Evolutionary conservation across 2,329 filamentous ascomycete genomes (phyloP), one percentile per base, ranked within the genome.

Genomic region (Penicillium thymicola): DNA sequence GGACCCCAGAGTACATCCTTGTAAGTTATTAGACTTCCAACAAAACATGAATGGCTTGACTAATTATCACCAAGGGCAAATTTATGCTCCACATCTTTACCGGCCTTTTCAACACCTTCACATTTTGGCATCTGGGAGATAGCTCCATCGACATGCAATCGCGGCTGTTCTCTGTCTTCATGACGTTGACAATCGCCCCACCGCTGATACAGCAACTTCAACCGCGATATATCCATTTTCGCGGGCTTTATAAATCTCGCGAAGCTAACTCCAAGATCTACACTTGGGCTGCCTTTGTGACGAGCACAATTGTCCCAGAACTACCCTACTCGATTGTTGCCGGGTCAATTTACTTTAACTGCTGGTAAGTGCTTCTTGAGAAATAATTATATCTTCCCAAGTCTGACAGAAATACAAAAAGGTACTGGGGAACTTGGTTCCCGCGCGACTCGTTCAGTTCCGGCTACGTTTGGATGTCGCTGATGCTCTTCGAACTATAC

Each of bases 221-320:
- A 66, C 89, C 89, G 0, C 82, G 84, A 5, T 92, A 88, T 68
- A 76, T 91, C 50, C 77, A 82, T 57, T 82, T 85, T 43, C 81
- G 88, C 4, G 79, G 82, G 32, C 79, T 93, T 27, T 94, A 89
- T 74, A 77, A 88, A 69, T 84, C 82, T 2, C 82, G 90, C 5
- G 90, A 94, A 70, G 82, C 85, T 47, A 89, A 84, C n/a, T 84
- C 87, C 16, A 91, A 91, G 70, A 90, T 91, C 27, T 94, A 93
- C 73, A 86, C 84, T 2, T 92, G 89, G 89, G 73, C 82, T 14
- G 87, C 88, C 0, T 90, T 89, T 73, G 82, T 84, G 0, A 85
- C 84, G 2, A 86, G 83, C 0, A 81, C 82, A 1, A 81, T 91
- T 5, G 63, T 90, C 0, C 85, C 83, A 16, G 89, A 92, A 70